Conservation (phyloP, 1,284 basidiomycete genomes). For the Leccinum colubrinum region DNA sequence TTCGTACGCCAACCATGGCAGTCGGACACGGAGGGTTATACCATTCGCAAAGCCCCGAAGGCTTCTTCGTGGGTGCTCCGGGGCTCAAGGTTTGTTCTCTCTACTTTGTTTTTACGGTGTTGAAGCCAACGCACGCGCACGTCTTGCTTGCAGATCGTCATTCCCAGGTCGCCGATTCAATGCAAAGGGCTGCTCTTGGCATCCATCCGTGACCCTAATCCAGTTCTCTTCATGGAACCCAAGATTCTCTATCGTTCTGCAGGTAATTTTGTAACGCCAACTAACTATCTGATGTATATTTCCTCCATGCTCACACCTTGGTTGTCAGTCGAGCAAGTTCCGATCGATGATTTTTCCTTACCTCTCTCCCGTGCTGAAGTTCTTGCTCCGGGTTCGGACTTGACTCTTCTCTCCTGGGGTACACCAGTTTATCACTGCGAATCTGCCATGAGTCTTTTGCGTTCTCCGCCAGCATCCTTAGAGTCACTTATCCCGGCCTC, state of each 20-base stretch:
- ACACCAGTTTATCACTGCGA: slow-evolving; percentile 92
- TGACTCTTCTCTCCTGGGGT: slow-evolving; percentile 90
- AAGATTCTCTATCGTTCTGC: slow-evolving; percentile 87
- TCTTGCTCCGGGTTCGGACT: slow-evolving; percentile 71
- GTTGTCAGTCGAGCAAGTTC: slow-evolving; percentile 82
- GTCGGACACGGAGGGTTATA: slow-evolving; percentile 94
- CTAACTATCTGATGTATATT: not conserved
- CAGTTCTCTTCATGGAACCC: slow-evolving; percentile 93
- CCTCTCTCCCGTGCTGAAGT: slow-evolving; percentile 81
- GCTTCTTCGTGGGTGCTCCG: slow-evolving; percentile 89
- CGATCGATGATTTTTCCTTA: slow-evolving; percentile 81
- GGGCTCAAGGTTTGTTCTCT: slow-evolving; percentile 74
- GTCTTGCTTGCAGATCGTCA: slow-evolving; percentile 60
- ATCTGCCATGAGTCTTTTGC: slow-evolving; percentile 68
- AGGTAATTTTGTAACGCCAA: slow-evolving; percentile 37
- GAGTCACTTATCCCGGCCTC: slow-evolving; percentile 66
- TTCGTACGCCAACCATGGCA: slow-evolving; percentile 86
- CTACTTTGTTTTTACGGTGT: not conserved
- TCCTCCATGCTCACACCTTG: slow-evolving; percentile 15
- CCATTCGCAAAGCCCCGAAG: slow-evolving; percentile 93
- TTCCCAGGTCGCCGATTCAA: slow-evolving; percentile 91
- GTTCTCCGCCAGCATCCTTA: slow-evolving; percentile 65
- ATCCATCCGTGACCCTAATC: slow-evolving; percentile 89
- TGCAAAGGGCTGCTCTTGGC: slow-evolving; percentile 88
- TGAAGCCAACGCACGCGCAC: not conserved